Evolutionary conservation across 2,329 filamentous ascomycete genomes (phyloP).

Genomic region (Penicillium sp.): DNA sequence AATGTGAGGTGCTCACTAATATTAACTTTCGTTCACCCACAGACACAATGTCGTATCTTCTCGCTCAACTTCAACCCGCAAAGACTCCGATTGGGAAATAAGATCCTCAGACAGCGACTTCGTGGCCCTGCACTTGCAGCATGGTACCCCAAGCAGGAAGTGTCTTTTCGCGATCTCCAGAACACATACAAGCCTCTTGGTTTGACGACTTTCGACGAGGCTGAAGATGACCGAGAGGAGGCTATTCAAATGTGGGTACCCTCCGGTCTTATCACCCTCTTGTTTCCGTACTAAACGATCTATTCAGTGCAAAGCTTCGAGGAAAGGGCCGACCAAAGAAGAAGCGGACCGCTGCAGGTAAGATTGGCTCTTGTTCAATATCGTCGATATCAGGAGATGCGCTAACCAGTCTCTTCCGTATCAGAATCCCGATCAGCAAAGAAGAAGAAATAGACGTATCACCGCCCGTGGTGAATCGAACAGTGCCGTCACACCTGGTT

Average conservation of each 20-base stretch:
- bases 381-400: too few relatives aligned
- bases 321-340: constrained; percentile 90
- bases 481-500: neutral
- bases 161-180: constrained; percentile 72
- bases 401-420: constrained; percentile 1
- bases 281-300: neutral
- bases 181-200: constrained; percentile 65
- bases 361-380: neutral
- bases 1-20: neutral
- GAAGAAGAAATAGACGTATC: constrained; percentile 25
- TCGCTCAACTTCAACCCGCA: constrained; percentile 87
- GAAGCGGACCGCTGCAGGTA: constrained; percentile 63
- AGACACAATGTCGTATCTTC: constrained; percentile 93
- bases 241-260: constrained; percentile 56
- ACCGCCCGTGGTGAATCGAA: neutral
- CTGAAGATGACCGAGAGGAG: constrained; percentile 77
- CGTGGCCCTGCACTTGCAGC: constrained; percentile 77
- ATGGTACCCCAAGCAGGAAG: constrained; percentile 81
- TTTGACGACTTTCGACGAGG: constrained; percentile 70
- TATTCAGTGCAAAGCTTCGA: constrained; percentile 67
- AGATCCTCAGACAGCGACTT: constrained; percentile 84
- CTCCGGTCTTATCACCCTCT: neutral
- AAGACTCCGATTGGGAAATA: constrained; percentile 79
- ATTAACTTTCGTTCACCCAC: constrained; percentile 6
- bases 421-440: constrained; percentile 27